These are phyloP conservation scores for Hippophae rhamnoides DNA, from an alignment of 306 rosid species.

Conservation along the genomic window DNA sequence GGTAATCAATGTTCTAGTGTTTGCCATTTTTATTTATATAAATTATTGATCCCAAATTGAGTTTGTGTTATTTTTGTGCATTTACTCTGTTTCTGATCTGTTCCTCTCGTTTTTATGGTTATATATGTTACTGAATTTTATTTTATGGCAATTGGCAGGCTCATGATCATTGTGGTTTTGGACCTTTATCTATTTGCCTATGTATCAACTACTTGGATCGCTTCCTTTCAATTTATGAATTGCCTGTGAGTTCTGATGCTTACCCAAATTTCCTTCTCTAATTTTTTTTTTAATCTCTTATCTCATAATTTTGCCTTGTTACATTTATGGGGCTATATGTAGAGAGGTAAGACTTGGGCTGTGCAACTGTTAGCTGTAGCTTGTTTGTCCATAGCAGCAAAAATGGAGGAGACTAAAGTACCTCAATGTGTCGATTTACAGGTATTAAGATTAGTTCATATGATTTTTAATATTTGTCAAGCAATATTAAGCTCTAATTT, in stretches of 20 bases:
- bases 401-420: slow-evolving; percentile 51
- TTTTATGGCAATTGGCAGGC: slow-evolving; percentile 48
- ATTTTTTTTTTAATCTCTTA: neutral
- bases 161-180: slow-evolving; percentile 41
- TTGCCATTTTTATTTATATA: too few species aligned
- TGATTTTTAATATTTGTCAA: slow-evolving; percentile 9
- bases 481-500: slow-evolving; percentile 3
- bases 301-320: slow-evolving; percentile 9
- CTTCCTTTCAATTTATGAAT: slow-evolving; percentile 44
- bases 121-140: neutral
- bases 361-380: slow-evolving; percentile 53
- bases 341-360: slow-evolving; percentile 46
- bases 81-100: too few species aligned
- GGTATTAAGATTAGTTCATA: slow-evolving; percentile 29
- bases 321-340: slow-evolving; percentile 5
- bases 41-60: too few species aligned
- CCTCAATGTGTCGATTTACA: slow-evolving; percentile 41
- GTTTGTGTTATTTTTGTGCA: too few species aligned
- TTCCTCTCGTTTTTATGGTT: too few species aligned
- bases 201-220: slow-evolving; percentile 77
- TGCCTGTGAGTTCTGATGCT: slow-evolving; percentile 44
- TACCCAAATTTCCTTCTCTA: slow-evolving; percentile 6
- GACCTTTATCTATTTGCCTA: slow-evolving; percentile 44
- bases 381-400: slow-evolving; percentile 65
- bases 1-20: too few species aligned